Evolutionary conservation across 2,329 filamentous ascomycete genomes (phyloP).

Genomic region (Didymella keratinophila): DNA sequence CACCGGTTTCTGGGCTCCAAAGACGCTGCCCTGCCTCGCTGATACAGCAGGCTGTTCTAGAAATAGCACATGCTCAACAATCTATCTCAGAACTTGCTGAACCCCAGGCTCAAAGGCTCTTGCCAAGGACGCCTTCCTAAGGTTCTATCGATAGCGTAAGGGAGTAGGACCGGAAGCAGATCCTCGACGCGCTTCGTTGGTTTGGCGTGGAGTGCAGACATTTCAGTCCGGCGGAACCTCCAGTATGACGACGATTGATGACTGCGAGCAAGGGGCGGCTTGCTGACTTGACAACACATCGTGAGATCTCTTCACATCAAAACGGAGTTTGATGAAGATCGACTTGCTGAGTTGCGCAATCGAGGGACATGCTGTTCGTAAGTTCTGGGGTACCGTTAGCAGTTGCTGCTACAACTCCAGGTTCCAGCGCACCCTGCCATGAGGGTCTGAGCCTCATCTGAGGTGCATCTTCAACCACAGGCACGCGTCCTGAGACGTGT

Average conservation of each 20-base stretch:
- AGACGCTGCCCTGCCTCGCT: constrained; percentile 1
- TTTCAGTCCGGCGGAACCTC: background rate
- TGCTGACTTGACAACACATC: constrained; percentile 18
- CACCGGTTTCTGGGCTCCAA: constrained; percentile 10
- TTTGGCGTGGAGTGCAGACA: constrained; percentile 13
- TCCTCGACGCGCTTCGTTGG: constrained; percentile 7
- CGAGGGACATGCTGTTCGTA: constrained; percentile 1
- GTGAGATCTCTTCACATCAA: constrained; percentile 4
- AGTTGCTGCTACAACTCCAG: constrained; percentile 4
- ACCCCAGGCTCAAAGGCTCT: background rate
- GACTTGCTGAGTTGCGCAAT: constrained; percentile 6
- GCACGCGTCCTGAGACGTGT: constrained; percentile 37
- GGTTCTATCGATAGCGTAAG: constrained; percentile 14
- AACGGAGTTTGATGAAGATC: constrained; percentile 13
- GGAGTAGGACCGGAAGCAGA: constrained; percentile 15
- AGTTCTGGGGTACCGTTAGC: background rate
- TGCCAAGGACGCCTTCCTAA: constrained; percentile 8
- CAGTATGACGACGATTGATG: constrained; percentile 16
- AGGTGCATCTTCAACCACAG: constrained; percentile 13
- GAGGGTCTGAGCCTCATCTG: constrained; percentile 18
- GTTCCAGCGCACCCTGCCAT: constrained; percentile 9
- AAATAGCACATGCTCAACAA: constrained; percentile 41
- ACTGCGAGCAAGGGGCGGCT: constrained; percentile 13
- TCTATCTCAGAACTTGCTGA: constrained; percentile 2
- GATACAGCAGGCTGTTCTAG: constrained; percentile 26